Percentiles rank a stretch among this genome's conserved stretches.
Conservation (phyloP, 495 filamentous ascomycete species). For the Penicillium fimorum region DNA sequence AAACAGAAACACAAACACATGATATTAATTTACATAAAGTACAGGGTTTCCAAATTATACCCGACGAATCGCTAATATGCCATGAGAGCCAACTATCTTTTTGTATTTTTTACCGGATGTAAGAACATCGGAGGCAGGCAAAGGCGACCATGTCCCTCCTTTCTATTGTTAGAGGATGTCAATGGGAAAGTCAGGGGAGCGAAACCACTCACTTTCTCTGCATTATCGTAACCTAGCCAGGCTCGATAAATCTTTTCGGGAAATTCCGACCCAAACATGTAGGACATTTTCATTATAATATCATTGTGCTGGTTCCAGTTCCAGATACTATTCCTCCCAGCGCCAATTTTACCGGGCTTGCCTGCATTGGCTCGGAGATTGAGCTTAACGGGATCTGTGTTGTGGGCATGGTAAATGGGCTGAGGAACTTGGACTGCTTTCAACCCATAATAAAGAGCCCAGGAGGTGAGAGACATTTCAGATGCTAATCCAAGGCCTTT, state of each 20-base stretch:
- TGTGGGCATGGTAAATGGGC: not conserved
- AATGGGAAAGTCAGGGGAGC: not conserved
- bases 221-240: not conserved
- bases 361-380: not conserved
- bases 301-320: not conserved
- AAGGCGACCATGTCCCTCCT: not conserved
- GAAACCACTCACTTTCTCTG: not conserved
- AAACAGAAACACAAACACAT: too few relatives aligned
- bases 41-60: too few relatives aligned
- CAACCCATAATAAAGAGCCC: not conserved
- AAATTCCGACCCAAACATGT: not conserved
- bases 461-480: not conserved
- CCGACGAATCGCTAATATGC: not conserved
- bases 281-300: not conserved
- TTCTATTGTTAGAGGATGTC: not conserved
- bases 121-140: not conserved
- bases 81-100: not conserved
- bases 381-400: not conserved
- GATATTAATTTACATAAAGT: too few relatives aligned
- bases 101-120: not conserved
- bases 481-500: not conserved
- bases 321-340: not conserved
- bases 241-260: not conserved
- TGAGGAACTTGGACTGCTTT: not conserved
- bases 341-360: not conserved